Base-by-base conservation (phyloP, 1,284 basidiomycete genomes). In the Puccinia triticina region DNA sequence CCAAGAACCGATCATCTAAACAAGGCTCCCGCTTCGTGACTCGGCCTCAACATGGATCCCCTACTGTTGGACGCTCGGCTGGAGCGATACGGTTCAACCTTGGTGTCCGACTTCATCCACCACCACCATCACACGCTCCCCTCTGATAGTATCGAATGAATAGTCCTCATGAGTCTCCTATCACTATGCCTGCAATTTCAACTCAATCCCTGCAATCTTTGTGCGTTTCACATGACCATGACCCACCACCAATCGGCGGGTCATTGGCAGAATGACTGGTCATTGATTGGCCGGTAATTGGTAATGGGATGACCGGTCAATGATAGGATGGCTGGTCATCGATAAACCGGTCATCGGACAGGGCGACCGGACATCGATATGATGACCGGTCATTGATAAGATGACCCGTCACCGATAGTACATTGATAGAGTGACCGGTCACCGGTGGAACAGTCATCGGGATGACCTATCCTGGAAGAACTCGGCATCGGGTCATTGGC, bases 141-240 rank as follows among this genome's bases (percentile, higher is more conserved):
- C 48, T 43, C 21, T 59, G 57, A 59, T 59, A n/a, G n/a, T 59
- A 59, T n/a, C 57, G 29, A 61, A 29, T 61, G 59, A 32, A 50
- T 50, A 50, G 48, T 50, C 32, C 29, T 29, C 26, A 26, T 61
- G 59, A 61, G 59, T 32, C 59, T 32, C 16, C 10, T 2, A 34
- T 1, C 32, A 32, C 3, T 34, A 61, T 61, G 59, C 59, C 29
- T 34, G 29, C 59, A 32, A 61, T 61, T 34, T 18, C 59, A 61
- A 50, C 16, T 18, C 16, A 7, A 29, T 34, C 26, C 16, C n/a
- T 61, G 11, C 14, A 3, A 61, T 8, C 11, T 18, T 29, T n/a
- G 26, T 61, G 59, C 26, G 7, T 32, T n/a, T n/a, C n/a, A 4
- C 57, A 59, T 26, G 26, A 23, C 57, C n/a, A 26, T 26, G 29